Evolutionary conservation across 2,329 filamentous ascomycete genomes (phyloP).

Genomic region (Trichophyton schoenleinii): DNA sequence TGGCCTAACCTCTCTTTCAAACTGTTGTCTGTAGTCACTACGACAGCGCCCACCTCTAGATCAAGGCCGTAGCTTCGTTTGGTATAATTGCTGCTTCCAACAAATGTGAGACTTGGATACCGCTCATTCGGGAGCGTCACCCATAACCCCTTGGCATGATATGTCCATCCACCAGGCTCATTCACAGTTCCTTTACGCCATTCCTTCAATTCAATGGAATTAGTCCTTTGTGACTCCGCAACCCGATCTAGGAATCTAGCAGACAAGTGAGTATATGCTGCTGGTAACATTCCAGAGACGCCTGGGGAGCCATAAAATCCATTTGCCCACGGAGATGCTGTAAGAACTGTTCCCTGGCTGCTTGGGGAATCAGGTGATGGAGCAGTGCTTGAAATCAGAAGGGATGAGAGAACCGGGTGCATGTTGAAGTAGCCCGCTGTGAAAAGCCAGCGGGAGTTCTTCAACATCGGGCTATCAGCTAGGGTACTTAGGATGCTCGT

Average conservation of each 20-base stretch:
- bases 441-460: conserved; percentile 76
- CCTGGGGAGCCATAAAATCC: conserved; percentile 86
- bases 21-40: conserved; percentile 64
- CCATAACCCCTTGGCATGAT: conserved; percentile 96
- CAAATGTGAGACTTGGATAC: conserved; percentile 62
- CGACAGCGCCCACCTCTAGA: conserved; percentile 74
- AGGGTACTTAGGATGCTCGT: conserved; percentile 61
- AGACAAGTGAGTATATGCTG: conserved; percentile 81
- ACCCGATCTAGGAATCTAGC: conserved; percentile 63
- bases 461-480: conserved; percentile 46
- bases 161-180: conserved; percentile 80
- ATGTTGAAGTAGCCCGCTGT: conserved; percentile 99
- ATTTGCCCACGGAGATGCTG: conserved; percentile 84
- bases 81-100: conserved; percentile 93
- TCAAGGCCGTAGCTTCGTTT: conserved; percentile 86
- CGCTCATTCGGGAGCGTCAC: conserved; percentile 50
- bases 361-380: conserved; percentile 21
- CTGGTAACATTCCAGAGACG: conserved; percentile 77
- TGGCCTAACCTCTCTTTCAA: conserved; percentile 61
- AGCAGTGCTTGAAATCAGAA: conserved; percentile 59
- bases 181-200: conserved; percentile 76
- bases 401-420: conserved; percentile 64
- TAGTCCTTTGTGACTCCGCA: conserved; percentile 38
- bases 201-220: conserved; percentile 63
- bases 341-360: conserved; percentile 66